Base-by-base conservation (phyloP, 2,329 filamentous ascomycete genomes). In the Fusarium sp. region DNA sequence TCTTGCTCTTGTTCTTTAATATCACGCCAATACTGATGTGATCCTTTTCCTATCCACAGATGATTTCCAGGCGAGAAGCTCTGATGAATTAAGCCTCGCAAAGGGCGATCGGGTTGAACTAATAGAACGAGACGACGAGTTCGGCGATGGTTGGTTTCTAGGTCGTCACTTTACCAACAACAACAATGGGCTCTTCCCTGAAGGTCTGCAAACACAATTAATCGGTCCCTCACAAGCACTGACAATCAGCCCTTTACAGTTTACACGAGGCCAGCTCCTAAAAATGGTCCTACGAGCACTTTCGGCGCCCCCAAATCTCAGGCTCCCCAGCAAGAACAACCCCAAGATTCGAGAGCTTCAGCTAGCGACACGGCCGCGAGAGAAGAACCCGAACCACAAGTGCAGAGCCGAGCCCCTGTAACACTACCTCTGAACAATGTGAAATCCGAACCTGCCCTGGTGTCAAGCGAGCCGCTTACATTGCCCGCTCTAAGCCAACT, bases 41-140 rank as follows among this genome's bases (percentile, higher is more conserved):
- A n/a, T n/a, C 58, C 57, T 15, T 49, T 59, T 39, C 11, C 37
- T 35, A 29, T 38, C 38, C 53, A 39, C 55, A 96, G 92, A 99
- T 78, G 93, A 97, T 77, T 98, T 99, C 75, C 82, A 88, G 68
- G 93, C 94, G 54, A 88, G 95, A 67, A 96, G 93, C 76, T 90
- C 91, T 54, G 95, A 99, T 78, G 95, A 99, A 81, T 83, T 99
- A 72, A 96, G 87, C 68, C 82, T 99, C 65, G 82, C 86, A 51
- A 96, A 96, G 72, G 93, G 91, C 68, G 91, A 95, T 71, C 87
- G 90, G 63, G 89, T 96, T 60, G 89, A 94, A 78, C 79, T 96
- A 61, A 86, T 94, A 63, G 91, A 95, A 77, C 85, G 91, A 70
- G 91, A 95, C 73, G 91, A 95, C 74, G 91, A 95, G 73, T 96